A percentile compares a stretch with the other conserved stretches of the same genome.
phyloP scores from a whole-genome alignment of 352 stramenopile genomes.

The Phytophthora megakarya region DNA sequence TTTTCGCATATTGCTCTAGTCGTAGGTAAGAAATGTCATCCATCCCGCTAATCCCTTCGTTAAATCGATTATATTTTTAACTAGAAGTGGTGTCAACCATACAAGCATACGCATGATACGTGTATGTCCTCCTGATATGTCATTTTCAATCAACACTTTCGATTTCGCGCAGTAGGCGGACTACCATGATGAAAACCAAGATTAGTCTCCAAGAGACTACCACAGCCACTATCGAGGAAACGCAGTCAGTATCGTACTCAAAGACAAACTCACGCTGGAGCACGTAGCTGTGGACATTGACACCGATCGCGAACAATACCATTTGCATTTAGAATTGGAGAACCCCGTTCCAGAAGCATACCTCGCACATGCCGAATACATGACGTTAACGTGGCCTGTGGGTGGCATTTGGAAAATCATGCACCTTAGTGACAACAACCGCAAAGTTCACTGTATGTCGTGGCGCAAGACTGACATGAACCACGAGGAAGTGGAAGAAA shows the following conservation, averaged over 20 bases:
- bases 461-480: slow-evolving; percentile 59
- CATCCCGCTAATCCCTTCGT: neutral
- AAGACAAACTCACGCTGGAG: slow-evolving; percentile 47
- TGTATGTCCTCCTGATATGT: neutral
- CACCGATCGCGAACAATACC: slow-evolving; percentile 52
- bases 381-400: slow-evolving; percentile 54
- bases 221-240: slow-evolving; percentile 31
- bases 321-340: slow-evolving; percentile 48
- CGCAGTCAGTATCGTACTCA: slow-evolving; percentile 47
- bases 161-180: neutral
- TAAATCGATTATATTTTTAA: neutral
- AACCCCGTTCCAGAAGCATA: slow-evolving; percentile 40
- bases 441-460: slow-evolving; percentile 42
- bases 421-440: slow-evolving; percentile 32
- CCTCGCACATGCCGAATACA: slow-evolving; percentile 42
- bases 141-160: slow-evolving; percentile 11
- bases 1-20: neutral
- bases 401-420: slow-evolving; percentile 64
- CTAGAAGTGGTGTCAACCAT: slow-evolving; percentile 15
- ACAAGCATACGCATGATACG: neutral
- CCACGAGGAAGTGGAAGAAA: slow-evolving; percentile 40
- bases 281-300: slow-evolving; percentile 53
- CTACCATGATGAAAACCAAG: slow-evolving; percentile 20
- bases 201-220: slow-evolving; percentile 20
- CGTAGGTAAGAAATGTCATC: slow-evolving; percentile 34